Percentiles rank a stretch among this genome's conserved stretches.
These are phyloP conservation scores for Colletotrichum ledebouriae DNA, from an alignment of 2,329 filamentous ascomycete genomes.

Conservation along the genomic window DNA sequence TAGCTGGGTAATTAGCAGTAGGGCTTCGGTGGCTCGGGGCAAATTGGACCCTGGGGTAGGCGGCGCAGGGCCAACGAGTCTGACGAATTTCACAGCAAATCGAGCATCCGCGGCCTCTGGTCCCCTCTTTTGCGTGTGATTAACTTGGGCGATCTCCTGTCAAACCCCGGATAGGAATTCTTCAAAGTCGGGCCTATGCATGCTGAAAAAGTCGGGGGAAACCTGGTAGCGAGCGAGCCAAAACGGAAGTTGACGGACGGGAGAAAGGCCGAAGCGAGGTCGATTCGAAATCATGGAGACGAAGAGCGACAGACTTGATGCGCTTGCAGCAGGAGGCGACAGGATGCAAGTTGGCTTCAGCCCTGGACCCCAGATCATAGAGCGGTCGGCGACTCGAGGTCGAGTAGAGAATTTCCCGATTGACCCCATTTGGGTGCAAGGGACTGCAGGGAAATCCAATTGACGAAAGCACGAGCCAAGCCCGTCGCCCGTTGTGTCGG, in stretches of 20 bases:
- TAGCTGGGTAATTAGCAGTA: constrained; percentile 30
- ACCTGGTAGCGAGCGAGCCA: constrained; percentile 1
- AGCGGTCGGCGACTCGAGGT: no score
- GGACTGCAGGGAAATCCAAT: constrained; percentile 7
- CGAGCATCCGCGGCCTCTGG: constrained; percentile 1
- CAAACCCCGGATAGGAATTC: constrained; percentile 12
- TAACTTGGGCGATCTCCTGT: constrained; percentile 13
- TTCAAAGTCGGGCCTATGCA: constrained; percentile 26
- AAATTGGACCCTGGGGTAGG: constrained; percentile 14
- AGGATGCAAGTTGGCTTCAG: no score
- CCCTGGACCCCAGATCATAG: no score
- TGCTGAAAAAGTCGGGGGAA: constrained; percentile 3
- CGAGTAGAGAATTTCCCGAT: constrained; percentile 10
- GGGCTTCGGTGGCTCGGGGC: constrained; percentile 31
- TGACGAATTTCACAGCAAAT: constrained; percentile 19
- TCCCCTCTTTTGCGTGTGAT: not conserved
- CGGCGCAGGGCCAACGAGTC: not conserved
- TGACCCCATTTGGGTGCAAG: constrained; percentile 15
- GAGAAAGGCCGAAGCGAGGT: no score
- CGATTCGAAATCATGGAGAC: not conserved
- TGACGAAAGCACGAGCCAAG: constrained; percentile 33
- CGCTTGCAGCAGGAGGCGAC: no score
- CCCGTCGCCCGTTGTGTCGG: constrained; percentile 25
- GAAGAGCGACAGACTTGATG: no score
- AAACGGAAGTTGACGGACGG: constrained; percentile 1